Conservation (phyloP, 495 filamentous ascomycete species). For the Aspergillus olivimuriae region DNA sequence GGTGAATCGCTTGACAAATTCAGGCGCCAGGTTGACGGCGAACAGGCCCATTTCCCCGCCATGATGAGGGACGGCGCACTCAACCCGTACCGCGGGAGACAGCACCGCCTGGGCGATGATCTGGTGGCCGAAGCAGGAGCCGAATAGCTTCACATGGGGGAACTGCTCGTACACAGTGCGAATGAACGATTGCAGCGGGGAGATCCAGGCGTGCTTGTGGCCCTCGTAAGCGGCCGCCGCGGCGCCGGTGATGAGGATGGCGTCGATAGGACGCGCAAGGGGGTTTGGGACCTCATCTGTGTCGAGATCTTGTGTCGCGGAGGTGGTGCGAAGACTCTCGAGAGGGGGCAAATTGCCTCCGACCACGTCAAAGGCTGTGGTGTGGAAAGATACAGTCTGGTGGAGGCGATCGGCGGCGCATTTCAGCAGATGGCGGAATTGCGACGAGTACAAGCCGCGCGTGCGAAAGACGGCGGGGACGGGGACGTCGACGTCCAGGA, state of each 20-base stretch:
- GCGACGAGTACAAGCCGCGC: conserved; percentile 34
- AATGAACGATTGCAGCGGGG: conserved; percentile 22
- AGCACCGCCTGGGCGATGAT: conserved; percentile 38
- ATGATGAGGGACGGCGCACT: conserved; percentile 5
- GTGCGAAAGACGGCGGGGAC: conserved; percentile 27
- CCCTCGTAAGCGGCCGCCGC: conserved; percentile 28
- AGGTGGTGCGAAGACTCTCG: conserved; percentile 16
- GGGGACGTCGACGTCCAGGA: conserved; percentile 36
- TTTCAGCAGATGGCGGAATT: conserved; percentile 31
- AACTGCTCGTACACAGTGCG: conserved; percentile 27
- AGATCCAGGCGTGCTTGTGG: conserved; percentile 27
- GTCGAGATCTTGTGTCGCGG: conserved; percentile 2
- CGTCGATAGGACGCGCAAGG: conserved; percentile 24
- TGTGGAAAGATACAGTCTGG: conserved; percentile 17
- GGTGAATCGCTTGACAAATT: conserved; percentile 25
- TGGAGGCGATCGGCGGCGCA: conserved; percentile 25
- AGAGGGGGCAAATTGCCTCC: conserved; percentile 28
- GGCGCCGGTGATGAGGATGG: conserved; percentile 36
- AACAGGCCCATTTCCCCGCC: conserved; percentile 38
- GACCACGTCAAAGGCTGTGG: conserved; percentile 34
- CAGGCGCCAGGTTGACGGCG: conserved; percentile 20
- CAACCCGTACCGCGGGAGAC: conserved; percentile 18
- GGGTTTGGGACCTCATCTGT: conserved; percentile 7
- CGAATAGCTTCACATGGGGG: conserved; percentile 40
- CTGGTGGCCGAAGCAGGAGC: conserved; percentile 46